Percentiles rank a stretch among this genome's conserved stretches.
Conservation (phyloP, 2,329 filamentous ascomycete species). For the Xylaria sp. region DNA sequence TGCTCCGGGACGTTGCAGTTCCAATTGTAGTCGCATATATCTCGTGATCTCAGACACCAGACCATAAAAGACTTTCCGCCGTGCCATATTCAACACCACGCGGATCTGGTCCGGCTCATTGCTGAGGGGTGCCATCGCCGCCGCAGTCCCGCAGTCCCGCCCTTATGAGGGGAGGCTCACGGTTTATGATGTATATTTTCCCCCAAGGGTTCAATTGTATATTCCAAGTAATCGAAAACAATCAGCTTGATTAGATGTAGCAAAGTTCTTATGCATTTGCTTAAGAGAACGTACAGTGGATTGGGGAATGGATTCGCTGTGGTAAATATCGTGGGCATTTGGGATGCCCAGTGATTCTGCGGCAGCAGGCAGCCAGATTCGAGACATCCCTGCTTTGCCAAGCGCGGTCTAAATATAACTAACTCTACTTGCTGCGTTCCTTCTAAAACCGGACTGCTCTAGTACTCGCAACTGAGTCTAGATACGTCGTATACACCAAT, state of each 20-base stretch:
- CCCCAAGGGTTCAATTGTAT: not conserved
- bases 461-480: not conserved
- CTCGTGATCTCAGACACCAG: conserved; percentile 63
- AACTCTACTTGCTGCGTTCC: not conserved
- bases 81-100: conserved; percentile 64
- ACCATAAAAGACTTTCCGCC: conserved; percentile 62
- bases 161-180: not conserved
- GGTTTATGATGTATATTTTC: not conserved
- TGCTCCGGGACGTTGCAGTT: conserved; percentile 49
- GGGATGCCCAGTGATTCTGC: not conserved
- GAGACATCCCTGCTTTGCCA: not conserved
- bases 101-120: conserved; percentile 66
- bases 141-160: not conserved
- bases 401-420: conserved; percentile 14
- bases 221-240: not conserved
- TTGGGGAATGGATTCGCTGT: not conserved
- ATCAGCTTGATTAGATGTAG: too few species aligned
- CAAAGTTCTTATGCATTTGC: not conserved
- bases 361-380: conserved; percentile 5
- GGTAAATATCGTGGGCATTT: not conserved
- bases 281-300: not conserved
- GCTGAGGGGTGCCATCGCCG: conserved; percentile 63
- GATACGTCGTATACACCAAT: too few species aligned
- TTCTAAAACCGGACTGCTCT: not conserved
- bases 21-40: conserved; percentile 65